Evolutionary conservation across 768 basidiomycete species (phyloP), one percentile per base, ranked within the genome.

Genomic region (Phaffia tasmanica): DNA sequence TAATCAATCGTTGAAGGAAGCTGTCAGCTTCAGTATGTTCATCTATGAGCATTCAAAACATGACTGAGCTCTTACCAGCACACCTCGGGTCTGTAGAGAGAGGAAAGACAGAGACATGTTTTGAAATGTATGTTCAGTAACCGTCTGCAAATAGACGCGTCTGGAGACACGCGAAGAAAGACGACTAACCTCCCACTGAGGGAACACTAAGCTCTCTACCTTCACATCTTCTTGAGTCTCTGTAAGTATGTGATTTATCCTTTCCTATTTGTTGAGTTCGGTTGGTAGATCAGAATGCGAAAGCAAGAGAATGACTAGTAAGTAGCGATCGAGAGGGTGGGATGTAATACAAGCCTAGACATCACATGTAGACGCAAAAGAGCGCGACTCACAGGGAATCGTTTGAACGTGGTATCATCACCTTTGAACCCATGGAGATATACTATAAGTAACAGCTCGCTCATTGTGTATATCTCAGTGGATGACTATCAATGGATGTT

Each of bases 171-270:
- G 11, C 18, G 14, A 48, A n/a, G 49, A 23, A 25, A 25, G 19
- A 21, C 25, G 23, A 16, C 35, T 11, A 42, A 42, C 35, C 35
- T 42, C 35, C 35, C 35, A 42, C 35, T 42, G 25, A 51, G 58
- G 92, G 73, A 94, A 95, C 18, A 89, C 79, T n/a, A 85, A 76
- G 68, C 82, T 86, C 74, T 93, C 87, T 14, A 88, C 83, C 42
- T 73, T 73, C 5, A 83, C 76, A 49, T 35, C 35, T n/a, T 82
- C 77, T 2, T 87, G 78, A 0, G 83, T 85, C 72, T 87, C 83
- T 8, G 84, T 78, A 5, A 94, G 79, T 53, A 90, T 76, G 72
- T 94, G 88, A 67, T 83, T 82, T 32, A 97, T 78, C 61, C 75
- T 51, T 25, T 62, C 60, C 51, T 56, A 53, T 1, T 6, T 2